Percentiles rank a stretch among this genome's conserved stretches.
Conservation (phyloP, 768 basidiomycete species). For the Tricholoma bakamatsutake region DNA sequence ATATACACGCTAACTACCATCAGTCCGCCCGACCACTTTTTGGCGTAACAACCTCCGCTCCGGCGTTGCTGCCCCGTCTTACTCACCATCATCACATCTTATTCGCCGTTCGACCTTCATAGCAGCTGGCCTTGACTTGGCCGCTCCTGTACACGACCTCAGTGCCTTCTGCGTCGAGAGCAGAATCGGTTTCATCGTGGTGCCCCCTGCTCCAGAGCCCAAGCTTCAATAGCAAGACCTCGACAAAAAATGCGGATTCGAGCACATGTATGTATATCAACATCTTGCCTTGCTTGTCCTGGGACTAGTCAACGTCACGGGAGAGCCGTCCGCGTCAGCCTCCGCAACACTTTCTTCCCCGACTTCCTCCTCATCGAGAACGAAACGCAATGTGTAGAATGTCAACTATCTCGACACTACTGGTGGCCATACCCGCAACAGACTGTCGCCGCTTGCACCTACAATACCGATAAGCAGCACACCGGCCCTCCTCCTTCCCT, state of each 20-base stretch:
- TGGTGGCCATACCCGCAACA: slow-evolving; percentile 1
- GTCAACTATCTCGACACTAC: slow-evolving; percentile 6
- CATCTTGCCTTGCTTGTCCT: not conserved
- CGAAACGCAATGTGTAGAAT: slow-evolving; percentile 6
- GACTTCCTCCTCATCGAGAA: not conserved
- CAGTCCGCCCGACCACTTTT: slow-evolving; percentile 79
- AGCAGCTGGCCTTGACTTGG: slow-evolving; percentile 67
- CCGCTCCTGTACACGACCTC: slow-evolving; percentile 54
- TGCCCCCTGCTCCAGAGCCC: slow-evolving; percentile 33
- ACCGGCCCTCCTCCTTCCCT: not conserved
- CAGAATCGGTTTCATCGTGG: slow-evolving; percentile 40
- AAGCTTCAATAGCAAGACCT: slow-evolving; percentile 16
- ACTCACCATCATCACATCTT: slow-evolving; percentile 68
- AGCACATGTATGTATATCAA: not conserved
- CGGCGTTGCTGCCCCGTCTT: slow-evolving; percentile 64
- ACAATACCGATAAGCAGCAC: not conserved
- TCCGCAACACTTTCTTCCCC: not conserved
- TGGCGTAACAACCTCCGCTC: slow-evolving; percentile 72
- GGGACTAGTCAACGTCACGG: slow-evolving; percentile 4
- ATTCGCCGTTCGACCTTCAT: slow-evolving; percentile 75
- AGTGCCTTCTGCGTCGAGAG: slow-evolving; percentile 60
- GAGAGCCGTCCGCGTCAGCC: slow-evolving; percentile 4
- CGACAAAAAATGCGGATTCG: not conserved
- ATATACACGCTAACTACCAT: too few relatives aligned
- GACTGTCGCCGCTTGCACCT: not conserved